A percentile compares a stretch with the other conserved stretches of the same genome.
These are phyloP conservation scores for Boletus sp. DNA, from an alignment of 768 basidiomycete genomes.

Conservation along the genomic window DNA sequence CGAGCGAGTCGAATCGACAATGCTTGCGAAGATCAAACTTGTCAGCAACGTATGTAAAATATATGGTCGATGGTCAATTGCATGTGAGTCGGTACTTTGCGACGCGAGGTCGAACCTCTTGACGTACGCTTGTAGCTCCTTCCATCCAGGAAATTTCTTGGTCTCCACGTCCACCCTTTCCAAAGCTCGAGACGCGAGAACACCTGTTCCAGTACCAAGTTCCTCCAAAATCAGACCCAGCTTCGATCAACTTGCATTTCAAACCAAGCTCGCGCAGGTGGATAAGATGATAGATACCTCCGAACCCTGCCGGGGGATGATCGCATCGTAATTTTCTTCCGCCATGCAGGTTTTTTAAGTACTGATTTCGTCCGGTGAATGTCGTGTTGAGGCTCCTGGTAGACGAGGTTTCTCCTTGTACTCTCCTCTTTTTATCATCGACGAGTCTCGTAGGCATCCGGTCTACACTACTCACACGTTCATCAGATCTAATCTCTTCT, in stretches of 20 bases:
- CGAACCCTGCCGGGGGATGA: conserved; percentile 11
- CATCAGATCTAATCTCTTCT: too few species aligned
- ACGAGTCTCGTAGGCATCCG: not conserved
- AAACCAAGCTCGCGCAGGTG: conserved; percentile 7
- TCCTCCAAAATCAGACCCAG: conserved; percentile 9
- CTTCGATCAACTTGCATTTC: conserved; percentile 12
- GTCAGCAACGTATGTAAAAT: conserved; percentile 11
- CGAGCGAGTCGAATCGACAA: conserved; percentile 11
- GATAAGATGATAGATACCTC: conserved; percentile 8
- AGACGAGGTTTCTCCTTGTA: not conserved
- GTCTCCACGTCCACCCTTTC: conserved; percentile 13
- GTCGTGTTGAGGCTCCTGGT: not conserved
- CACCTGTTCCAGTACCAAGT: conserved; percentile 17
- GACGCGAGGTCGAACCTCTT: not conserved
- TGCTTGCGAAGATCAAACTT: conserved; percentile 16
- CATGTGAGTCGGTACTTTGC: not conserved
- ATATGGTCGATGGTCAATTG: not conserved
- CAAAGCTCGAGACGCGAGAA: conserved; percentile 13
- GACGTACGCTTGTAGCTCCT: conserved; percentile 11
- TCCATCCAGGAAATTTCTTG: conserved; percentile 10
- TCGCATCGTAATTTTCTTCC: conserved; percentile 5
- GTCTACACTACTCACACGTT: too few species aligned
- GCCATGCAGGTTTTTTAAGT: not conserved
- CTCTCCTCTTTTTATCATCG: too few species aligned
- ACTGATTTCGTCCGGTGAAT: too few species aligned